A percentile compares a stretch with the other conserved stretches of the same genome.
These are phyloP conservation scores for Camellia sinensis DNA, from an alignment of 148 eudicot species.

Conservation along the genomic window DNA sequence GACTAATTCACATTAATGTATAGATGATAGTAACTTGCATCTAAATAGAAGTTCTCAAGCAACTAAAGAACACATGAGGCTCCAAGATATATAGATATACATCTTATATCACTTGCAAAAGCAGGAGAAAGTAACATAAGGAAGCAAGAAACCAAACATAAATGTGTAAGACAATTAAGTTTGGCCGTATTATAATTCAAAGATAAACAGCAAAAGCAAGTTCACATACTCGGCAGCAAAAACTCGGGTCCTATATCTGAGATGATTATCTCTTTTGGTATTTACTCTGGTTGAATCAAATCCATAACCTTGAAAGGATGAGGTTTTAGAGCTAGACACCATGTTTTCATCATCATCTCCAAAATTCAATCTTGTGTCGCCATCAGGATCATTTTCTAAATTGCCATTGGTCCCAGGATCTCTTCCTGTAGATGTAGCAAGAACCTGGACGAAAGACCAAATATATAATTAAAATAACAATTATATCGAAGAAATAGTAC, in stretches of 20 bases:
- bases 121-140: not conserved
- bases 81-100: not conserved
- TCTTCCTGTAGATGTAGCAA: slow-evolving; percentile 66
- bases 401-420: slow-evolving; percentile 34
- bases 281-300: slow-evolving; percentile 44
- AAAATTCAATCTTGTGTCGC: slow-evolving; percentile 35
- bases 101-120: not conserved
- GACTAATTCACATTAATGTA: not conserved
- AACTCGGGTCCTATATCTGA: slow-evolving; percentile 86
- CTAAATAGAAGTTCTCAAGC: not conserved
- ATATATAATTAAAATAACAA: not conserved
- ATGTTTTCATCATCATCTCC: slow-evolving; percentile 78
- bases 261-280: slow-evolving; percentile 66
- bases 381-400: slow-evolving; percentile 41
- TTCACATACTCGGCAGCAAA: slow-evolving; percentile 94
- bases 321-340: slow-evolving; percentile 60
- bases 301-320: slow-evolving; percentile 34
- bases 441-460: slow-evolving; percentile 47
- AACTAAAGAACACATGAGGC: not conserved
- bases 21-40: not conserved
- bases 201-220: slow-evolving; percentile 20
- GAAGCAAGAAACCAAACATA: not conserved
- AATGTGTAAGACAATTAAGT: not conserved
- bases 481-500: not conserved
- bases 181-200: not conserved